Evolutionary conservation across 345 rosid genomes (phyloP).

Genomic region (Turnera subulata): DNA sequence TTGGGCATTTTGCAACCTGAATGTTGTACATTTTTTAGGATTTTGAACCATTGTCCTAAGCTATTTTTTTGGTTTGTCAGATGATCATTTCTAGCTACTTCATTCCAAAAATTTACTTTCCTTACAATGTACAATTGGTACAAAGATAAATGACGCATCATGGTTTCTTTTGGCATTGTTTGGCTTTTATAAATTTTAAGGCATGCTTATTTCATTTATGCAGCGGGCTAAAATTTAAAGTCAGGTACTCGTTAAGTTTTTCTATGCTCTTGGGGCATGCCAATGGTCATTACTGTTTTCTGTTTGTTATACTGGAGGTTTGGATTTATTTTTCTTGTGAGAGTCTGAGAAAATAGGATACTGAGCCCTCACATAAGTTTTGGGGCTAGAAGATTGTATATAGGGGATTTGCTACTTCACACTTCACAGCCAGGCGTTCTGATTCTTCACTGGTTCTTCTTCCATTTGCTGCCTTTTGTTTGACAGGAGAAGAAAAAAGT

Average conservation of each 20-base stretch:
- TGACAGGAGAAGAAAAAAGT: conserved; percentile 89
- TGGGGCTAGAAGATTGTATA: background rate
- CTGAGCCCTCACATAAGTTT: conserved; percentile 2
- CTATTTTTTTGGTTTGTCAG: no score
- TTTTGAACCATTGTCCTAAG: no score
- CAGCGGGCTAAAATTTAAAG: background rate
- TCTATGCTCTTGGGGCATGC: background rate
- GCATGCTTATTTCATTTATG: background rate
- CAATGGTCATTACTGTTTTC: background rate
- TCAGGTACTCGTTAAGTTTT: background rate
- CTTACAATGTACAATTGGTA: no score
- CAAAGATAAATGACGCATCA: no score
- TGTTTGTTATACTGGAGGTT: no score
- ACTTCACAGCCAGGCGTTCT: conserved; percentile 4
- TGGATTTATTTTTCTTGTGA: no score
- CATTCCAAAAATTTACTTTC: no score
- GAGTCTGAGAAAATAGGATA: background rate
- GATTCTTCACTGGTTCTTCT: background rate
- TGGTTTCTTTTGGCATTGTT: background rate
- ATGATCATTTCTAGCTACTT: no score
- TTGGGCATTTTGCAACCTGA: no score
- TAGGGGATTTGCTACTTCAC: background rate
- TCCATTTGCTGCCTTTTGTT: conserved; percentile 1
- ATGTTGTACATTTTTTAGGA: no score
- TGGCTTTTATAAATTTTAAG: background rate